Evolutionary conservation across 2,329 filamentous ascomycete genomes (phyloP), one percentile per base, ranked within the genome.

Genomic region (Xylariaceae sp.): DNA sequence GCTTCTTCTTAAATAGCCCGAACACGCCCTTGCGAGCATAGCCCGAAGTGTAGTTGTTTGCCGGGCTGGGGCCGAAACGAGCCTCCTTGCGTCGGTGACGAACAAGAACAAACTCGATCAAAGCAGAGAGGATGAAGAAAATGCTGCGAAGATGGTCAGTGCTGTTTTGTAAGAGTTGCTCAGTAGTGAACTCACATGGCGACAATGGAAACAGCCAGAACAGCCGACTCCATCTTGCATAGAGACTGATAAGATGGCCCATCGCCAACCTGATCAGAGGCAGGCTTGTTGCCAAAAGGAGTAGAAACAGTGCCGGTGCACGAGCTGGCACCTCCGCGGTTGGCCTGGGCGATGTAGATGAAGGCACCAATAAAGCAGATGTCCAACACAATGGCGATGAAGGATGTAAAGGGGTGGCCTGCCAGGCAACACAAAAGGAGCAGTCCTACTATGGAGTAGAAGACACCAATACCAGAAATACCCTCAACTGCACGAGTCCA

Each of bases 391-490:
- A 95, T 79, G 49, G 79, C 86, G 40, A 93, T 50, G 56, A 83
- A 73, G 3, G 86, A 85, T 45, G 89, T 84, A 63, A 91, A 72
- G 4, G 75, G 71, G 46, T 85, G 75, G 19, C 89, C 89, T 28
- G 86, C 88, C 4, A 95, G 67, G 60, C 80, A 93, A 71, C 87
- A 89, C 8, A 91, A 83, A 29, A 94, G 68, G 24, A 93, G 51
- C 12, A 88, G 68, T n/a, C 81, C 85, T 39, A 84, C 64, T 45
- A 88, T 66, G 38, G 82, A 81, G 70, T 95, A 96, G 8, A 94
- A 60, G 0, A 83, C 77, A 2, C 81, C 87, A 2, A 76, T 75
- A 38, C 89, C 90, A 0, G 87, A 76, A 44, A 96, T 82, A 49
- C 87, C 88, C 57, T 83, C 82, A 42, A 93, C 86, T 19, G 87